Evolutionary conservation across 805 yeast genomes (phyloP), one percentile per base, ranked within the genome.

Genomic region (Candida dajiaensis): DNA sequence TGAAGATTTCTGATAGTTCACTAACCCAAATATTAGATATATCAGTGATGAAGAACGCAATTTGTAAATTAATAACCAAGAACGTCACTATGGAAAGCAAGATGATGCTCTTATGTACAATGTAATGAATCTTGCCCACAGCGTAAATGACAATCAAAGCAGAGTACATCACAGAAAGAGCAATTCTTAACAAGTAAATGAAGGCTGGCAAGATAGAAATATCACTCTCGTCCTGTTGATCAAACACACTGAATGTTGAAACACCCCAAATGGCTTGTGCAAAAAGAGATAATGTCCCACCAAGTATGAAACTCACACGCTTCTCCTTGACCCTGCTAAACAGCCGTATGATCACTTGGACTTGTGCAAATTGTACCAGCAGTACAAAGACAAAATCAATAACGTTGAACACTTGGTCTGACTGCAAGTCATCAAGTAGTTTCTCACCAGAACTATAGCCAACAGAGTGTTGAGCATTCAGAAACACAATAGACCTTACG

Each of bases 21-120:
- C 76, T 76, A n/a, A 82, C 80, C 85, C 89, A 87, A 6, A 81
- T 72, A 60, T 80, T 81, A 0, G 90, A 74, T 3, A 87, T 78
- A 65, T 86, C 95, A 6, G 89, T 84, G 41, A 87, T 72, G 59
- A 85, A 87, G 51, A 86, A 78, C 0, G 81, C 84, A 35, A 83
- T 78, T 9, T 87, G 83, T 10, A 81, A 59, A 51, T 80, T 73
- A 1, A 82, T 74, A 12, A 80, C 72, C 1, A 84, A 50, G 8
- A 78, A 59, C 4, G 86, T 77, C 21, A 83, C 61, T 0, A 77
- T 18, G 0, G 89, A 74, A n/a, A 86, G 62, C 1, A 81, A 64
- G 56, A 83, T 65, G 46, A 84, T 73, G 19, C 62, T 64, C 31
- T 67, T 66, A 48, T 76, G 72, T 43, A 79, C 66, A 26, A 85